Evolutionary conservation across 805 yeast species (phyloP).

Genomic region (Zygoascus ofunaensis): DNA sequence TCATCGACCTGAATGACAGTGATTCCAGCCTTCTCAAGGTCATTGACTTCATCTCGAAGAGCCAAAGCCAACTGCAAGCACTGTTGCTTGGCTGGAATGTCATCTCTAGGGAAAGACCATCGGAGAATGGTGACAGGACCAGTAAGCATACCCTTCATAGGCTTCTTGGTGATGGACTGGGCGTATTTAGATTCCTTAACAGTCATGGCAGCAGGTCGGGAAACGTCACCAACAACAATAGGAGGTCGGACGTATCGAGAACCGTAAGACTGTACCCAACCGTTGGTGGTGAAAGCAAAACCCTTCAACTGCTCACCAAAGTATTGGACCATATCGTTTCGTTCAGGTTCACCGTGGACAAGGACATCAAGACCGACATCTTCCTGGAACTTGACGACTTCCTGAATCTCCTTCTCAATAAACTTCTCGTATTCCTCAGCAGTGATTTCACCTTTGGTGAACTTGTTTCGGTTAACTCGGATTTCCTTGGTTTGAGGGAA

Average conservation of each 20-base stretch:
- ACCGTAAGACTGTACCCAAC: conserved; percentile 99
- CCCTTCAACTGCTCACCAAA: conserved; percentile 98
- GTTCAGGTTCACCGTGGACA: conserved; percentile 99
- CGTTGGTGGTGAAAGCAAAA: conserved; percentile 96
- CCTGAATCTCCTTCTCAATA: conserved; percentile 93
- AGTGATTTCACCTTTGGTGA: conserved; percentile 91
- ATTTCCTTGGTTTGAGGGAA: conserved; percentile 99
- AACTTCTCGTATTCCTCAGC: conserved; percentile 92
- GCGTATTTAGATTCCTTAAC: conserved; percentile 99
- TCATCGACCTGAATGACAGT: conserved; percentile 98
- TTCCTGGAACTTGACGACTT: conserved; percentile 97
- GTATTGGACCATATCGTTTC: conserved; percentile 99
- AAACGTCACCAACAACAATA: conserved; percentile 96
- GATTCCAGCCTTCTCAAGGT: conserved; percentile 97
- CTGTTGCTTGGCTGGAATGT: conserved; percentile 85
- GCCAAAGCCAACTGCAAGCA: conserved; percentile 96
- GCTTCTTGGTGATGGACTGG: conserved; percentile 89
- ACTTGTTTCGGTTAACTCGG: conserved; percentile 97
- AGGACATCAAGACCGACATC: conserved; percentile 96
- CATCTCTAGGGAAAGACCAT: conserved; percentile 99
- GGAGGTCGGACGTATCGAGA: conserved; percentile 99
- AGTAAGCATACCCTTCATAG: conserved; percentile 99
- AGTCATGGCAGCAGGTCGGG: conserved; percentile 97
- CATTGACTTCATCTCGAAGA: conserved; percentile 96
- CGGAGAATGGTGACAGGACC: conserved; percentile 99